These are phyloP conservation scores for Microsporum audouinii DNA, from an alignment of 2,329 filamentous ascomycete species.

Conservation along the genomic window DNA sequence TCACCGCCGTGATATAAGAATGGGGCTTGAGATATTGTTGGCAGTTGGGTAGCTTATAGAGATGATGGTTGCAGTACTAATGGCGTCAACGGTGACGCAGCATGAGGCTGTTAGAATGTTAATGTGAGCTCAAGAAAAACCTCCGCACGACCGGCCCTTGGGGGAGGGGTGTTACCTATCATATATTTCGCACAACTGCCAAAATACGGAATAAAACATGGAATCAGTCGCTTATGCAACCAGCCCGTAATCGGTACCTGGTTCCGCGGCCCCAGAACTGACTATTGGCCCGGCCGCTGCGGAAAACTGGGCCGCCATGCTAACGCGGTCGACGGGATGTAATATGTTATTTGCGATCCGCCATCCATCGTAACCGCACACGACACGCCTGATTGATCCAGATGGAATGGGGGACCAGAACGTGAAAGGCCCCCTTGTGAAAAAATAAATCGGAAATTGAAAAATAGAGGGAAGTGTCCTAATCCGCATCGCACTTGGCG, in stretches of 20 bases:
- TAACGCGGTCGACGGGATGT: background rate
- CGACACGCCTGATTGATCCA: background rate
- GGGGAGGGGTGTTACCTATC: background rate
- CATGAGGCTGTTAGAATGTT: background rate
- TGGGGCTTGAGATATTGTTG: background rate
- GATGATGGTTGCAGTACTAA: no score
- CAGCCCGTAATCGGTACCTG: constrained; percentile 2
- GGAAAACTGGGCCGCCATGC: constrained; percentile 1
- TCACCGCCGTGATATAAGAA: background rate
- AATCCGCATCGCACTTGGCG: background rate
- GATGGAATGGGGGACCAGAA: background rate
- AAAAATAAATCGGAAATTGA: no score
- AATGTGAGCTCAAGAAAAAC: background rate
- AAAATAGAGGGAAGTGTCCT: background rate
- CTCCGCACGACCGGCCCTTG: background rate
- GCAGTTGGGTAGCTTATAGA: background rate
- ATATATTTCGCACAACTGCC: background rate
- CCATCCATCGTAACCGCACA: background rate
- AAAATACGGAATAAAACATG: background rate
- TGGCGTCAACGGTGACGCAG: background rate
- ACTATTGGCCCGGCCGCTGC: constrained; percentile 1
- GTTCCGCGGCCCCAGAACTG: constrained; percentile 1
- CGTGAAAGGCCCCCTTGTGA: background rate
- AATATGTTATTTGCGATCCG: background rate
- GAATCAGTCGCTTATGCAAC: background rate